Conservation (phyloP, 2,329 filamentous ascomycete genomes). For the Colletotrichum caudatum region DNA sequence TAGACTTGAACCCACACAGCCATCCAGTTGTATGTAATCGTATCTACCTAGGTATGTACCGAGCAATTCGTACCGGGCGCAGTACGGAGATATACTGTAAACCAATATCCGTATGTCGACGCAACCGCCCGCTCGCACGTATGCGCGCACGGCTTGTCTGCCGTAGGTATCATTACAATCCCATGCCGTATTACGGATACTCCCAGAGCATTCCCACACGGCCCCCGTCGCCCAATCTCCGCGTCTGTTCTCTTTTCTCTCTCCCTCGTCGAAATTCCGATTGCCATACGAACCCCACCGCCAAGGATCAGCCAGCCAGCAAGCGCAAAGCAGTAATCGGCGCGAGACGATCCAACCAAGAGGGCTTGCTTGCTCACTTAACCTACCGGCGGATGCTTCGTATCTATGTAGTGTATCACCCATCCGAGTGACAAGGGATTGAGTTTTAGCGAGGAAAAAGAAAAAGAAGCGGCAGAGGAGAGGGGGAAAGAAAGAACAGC, state of each 20-base stretch:
- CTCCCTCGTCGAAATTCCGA: constrained; percentile 38
- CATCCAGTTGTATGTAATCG: not conserved
- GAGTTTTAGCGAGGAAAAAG: not conserved
- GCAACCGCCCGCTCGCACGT: constrained; percentile 16
- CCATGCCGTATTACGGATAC: constrained; percentile 30
- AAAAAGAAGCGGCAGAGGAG: constrained; percentile 16
- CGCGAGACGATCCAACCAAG: not conserved
- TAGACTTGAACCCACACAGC: constrained; percentile 34
- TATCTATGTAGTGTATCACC: too few relatives aligned
- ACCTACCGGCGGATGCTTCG: too few relatives aligned
- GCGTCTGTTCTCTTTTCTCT: constrained; percentile 38
- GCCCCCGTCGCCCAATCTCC: constrained; percentile 32
- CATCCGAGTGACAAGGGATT: constrained; percentile 15
- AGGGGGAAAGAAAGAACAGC: not conserved
- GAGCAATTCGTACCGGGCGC: too few relatives aligned
- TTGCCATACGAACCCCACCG: constrained; percentile 35
- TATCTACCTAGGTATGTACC: too few relatives aligned
- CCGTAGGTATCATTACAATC: constrained; percentile 25
- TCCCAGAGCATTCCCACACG: constrained; percentile 35
- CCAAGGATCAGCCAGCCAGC: constrained; percentile 13
- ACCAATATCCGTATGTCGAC: constrained; percentile 18
- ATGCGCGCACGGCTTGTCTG: constrained; percentile 4
- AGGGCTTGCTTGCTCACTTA: too few relatives aligned
- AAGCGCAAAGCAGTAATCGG: constrained; percentile 11
- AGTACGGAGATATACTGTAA: too few relatives aligned